Evolutionary conservation across 2,329 filamentous ascomycete species (phyloP), one percentile per base, ranked within the genome.

Genomic region (Diaporthe australafricana): DNA sequence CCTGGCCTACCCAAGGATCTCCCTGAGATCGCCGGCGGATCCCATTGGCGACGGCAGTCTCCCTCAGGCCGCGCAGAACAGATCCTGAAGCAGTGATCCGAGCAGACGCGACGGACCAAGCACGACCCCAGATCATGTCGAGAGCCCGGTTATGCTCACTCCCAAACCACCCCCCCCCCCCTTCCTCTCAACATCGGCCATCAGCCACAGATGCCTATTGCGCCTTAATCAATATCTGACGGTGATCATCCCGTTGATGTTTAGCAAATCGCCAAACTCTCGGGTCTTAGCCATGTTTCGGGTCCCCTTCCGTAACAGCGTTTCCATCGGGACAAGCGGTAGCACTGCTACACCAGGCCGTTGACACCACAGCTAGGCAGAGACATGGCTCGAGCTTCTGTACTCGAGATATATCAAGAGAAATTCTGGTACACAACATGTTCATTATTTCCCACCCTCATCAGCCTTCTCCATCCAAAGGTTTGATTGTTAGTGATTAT

Each of bases 41-140:
- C 60, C 38, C 17, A 65, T 65, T 65, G 60, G 60, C 45, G 30
- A 50, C 12, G 60, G n/a, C 30, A 0, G 1, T 48, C 27, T 48
- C 25, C 27, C 42, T 48, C 42, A 7, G 17, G 32, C 57, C 60
- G n/a, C 57, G 57, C 60, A 65, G 45, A 35, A 12, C 11, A 38
- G 60, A 65, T 65, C 45, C 60, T 65, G 60, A 65, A 25, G 45
- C 60, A 65, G n/a, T 65, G 45, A 65, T 65, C 60, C 60, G 45
- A 50, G 45, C 25, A 42, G 38, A 3, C 45, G 60, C 30, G 42
- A 25, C 60, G 60, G 60, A 35, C 60, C 60, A 65, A 65, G 60
- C 60, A 65, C 45, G 12, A 65, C 38, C 60, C 60, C 30, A 50
- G 60, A 63, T 63, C 3, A 11, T 48, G 6, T 63, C 57, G 57